Evolutionary conservation across 2,329 filamentous ascomycete genomes (phyloP).

Genomic region (Colletotrichum lini): DNA sequence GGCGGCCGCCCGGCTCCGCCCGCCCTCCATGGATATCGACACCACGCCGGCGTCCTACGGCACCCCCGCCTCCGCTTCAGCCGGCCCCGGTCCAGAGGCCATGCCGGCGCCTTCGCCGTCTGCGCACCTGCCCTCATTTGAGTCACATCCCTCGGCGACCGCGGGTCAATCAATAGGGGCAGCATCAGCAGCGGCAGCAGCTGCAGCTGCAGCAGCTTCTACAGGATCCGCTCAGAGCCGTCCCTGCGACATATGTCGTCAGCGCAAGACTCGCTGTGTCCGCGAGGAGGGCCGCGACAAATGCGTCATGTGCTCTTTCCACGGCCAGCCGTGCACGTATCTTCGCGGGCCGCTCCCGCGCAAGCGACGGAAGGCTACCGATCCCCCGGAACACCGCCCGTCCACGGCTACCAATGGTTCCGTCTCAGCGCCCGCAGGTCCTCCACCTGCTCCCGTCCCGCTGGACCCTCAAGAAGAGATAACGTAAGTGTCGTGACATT

Average conservation of each 20-base stretch:
- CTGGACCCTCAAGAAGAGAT: conserved; percentile 42
- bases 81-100: conserved; percentile 21
- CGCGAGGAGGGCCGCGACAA: conserved; percentile 71
- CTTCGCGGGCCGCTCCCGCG: conserved; percentile 57
- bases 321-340: conserved; percentile 78
- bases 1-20: conserved; percentile 35
- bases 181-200: neutral
- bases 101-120: conserved; percentile 22
- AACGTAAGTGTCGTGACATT: conserved; percentile 34
- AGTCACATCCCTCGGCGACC: conserved; percentile 19
- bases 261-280: conserved; percentile 76
- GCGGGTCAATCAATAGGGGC: conserved; percentile 2
- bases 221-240: conserved; percentile 48
- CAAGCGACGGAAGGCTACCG: conserved; percentile 47
- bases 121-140: conserved; percentile 20
- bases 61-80: conserved; percentile 26
- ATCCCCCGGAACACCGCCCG: conserved; percentile 44
- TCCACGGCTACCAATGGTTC: conserved; percentile 38
- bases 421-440: conserved; percentile 20
- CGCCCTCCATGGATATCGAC: conserved; percentile 33
- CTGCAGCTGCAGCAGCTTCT: conserved; percentile 5
- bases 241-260: conserved; percentile 76
- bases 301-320: conserved; percentile 76
- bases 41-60: conserved; percentile 33
- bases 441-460: conserved; percentile 32